Percentiles rank a stretch among this genome's conserved stretches.
These are phyloP conservation scores for Mycena polygramma DNA, from an alignment of 768 basidiomycete species.

Conservation along the genomic window DNA sequence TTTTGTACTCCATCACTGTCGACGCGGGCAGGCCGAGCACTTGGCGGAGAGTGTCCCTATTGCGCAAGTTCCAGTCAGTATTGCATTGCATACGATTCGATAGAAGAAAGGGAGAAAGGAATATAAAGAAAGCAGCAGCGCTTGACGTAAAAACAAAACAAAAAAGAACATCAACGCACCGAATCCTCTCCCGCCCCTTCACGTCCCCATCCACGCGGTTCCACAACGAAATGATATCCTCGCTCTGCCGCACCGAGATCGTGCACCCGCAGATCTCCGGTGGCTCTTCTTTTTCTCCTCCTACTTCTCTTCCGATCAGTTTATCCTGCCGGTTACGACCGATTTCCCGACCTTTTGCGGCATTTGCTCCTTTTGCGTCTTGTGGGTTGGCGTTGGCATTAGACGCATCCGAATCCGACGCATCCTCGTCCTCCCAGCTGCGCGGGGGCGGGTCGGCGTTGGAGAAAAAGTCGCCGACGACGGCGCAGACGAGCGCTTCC, in stretches of 20 bases:
- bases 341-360: too few species aligned
- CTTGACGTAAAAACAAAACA: too few species aligned
- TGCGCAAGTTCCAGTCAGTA: background rate
- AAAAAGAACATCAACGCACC: too few species aligned
- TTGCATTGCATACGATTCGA: too few species aligned
- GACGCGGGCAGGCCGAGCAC: slow-evolving; percentile 81
- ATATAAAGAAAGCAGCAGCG: too few species aligned
- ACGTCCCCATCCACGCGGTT: slow-evolving; percentile 85
- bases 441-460: background rate
- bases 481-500: slow-evolving; percentile 89
- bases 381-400: too few species aligned
- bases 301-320: too few species aligned
- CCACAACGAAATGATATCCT: slow-evolving; percentile 96
- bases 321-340: too few species aligned
- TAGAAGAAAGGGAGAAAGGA: too few species aligned
- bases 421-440: slow-evolving; percentile 52
- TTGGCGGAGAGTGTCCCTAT: slow-evolving; percentile 82
- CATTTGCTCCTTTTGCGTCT: too few species aligned
- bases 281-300: slow-evolving; percentile 47
- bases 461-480: slow-evolving; percentile 75
- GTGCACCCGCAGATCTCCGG: slow-evolving; percentile 96
- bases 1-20: slow-evolving; percentile 95
- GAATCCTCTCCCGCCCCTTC: slow-evolving; percentile 83
- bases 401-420: slow-evolving; percentile 49
- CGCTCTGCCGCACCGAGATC: slow-evolving; percentile 91